These are phyloP conservation scores for Calocera cornea DNA, from an alignment of 768 basidiomycete species.

Conservation along the genomic window DNA sequence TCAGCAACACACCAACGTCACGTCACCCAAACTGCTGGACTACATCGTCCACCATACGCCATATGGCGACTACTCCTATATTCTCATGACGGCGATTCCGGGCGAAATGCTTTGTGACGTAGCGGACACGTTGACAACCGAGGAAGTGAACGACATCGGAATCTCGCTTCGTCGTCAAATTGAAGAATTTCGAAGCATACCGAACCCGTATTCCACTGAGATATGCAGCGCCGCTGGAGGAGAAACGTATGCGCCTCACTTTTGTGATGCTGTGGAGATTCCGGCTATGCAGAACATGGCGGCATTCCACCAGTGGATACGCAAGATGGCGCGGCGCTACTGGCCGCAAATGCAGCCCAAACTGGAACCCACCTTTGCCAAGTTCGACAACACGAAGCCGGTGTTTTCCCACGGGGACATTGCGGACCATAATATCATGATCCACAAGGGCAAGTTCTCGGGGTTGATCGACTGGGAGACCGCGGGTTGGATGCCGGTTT, in stretches of 20 bases:
- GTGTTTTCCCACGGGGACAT: no score
- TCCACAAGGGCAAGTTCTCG: background rate
- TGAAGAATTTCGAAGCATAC: background rate
- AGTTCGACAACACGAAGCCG: no score
- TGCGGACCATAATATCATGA: background rate
- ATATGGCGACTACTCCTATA: background rate
- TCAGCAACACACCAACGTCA: background rate
- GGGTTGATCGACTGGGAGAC: slow-evolving; percentile 3
- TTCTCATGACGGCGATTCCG: background rate
- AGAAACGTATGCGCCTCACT: background rate
- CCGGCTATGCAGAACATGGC: background rate
- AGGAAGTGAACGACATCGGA: background rate
- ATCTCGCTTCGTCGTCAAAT: background rate
- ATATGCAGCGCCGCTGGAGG: background rate
- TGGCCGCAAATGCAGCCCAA: background rate
- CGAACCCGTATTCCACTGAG: background rate
- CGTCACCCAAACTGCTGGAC: background rate
- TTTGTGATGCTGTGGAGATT: background rate
- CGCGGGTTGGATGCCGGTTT: background rate
- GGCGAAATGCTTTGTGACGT: background rate
- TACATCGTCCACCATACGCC: background rate
- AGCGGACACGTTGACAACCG: background rate
- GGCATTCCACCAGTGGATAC: background rate
- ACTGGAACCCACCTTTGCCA: no score
- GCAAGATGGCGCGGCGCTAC: background rate